phyloP scores from a whole-genome alignment of 1,284 basidiomycete genomes.

The Inonotus obliquus region DNA sequence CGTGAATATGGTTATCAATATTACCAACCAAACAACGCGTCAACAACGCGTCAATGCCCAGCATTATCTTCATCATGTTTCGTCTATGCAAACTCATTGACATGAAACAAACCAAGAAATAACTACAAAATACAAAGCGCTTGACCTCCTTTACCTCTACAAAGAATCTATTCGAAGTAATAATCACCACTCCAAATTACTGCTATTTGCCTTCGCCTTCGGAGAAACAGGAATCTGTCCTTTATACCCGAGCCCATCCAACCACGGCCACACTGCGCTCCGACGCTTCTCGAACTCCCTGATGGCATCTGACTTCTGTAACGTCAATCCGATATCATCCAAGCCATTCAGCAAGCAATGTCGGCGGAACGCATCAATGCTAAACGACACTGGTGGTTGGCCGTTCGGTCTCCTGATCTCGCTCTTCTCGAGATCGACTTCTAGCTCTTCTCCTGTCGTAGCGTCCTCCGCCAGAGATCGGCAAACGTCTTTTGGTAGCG shows the following conservation, averaged over 20 bases:
- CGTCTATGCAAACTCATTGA: neutral
- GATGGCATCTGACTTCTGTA: constrained; percentile 72
- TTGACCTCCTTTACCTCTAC: neutral
- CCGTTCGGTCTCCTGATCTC: constrained; percentile 78
- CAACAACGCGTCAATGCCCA: constrained; percentile 8
- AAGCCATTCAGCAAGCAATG: constrained; percentile 92
- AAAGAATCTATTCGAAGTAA: neutral
- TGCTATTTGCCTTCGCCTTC: constrained; percentile 29
- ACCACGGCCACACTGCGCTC: constrained; percentile 83
- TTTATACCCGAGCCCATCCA: constrained; percentile 89
- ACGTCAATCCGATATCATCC: constrained; percentile 90
- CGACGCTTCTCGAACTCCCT: constrained; percentile 73
- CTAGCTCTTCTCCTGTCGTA: constrained; percentile 73
- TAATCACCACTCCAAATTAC: constrained; percentile 71
- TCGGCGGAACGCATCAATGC: constrained; percentile 82
- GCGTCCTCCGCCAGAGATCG: constrained; percentile 77
- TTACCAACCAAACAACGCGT: constrained; percentile 6
- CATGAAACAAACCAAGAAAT: neutral
- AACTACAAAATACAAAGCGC: neutral
- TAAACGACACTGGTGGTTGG: constrained; percentile 69
- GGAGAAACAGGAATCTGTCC: constrained; percentile 58
- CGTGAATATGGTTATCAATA: neutral
- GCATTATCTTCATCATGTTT: neutral
- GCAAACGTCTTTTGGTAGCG: constrained; percentile 76
- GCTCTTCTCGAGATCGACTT: constrained; percentile 87